Percentiles rank a stretch among this genome's conserved stretches.
Conservation (phyloP, 1,139 yeast genomes). For the Suhomyces bolitotheri region DNA sequence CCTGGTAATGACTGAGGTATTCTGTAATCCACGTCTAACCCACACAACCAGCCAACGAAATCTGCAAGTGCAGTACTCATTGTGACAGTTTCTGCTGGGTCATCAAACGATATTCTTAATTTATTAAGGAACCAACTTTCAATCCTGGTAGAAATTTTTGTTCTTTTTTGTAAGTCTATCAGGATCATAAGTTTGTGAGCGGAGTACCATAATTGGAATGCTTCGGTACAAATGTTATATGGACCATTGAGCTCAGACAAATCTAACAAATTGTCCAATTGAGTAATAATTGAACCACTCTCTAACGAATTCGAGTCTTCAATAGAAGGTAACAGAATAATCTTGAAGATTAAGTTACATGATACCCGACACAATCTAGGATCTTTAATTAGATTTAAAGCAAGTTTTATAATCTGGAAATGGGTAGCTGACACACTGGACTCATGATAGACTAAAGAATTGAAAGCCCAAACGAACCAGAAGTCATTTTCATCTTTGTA, state of each 20-base stretch:
- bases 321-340: slow-evolving; percentile 17
- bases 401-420: slow-evolving; percentile 34
- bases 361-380: slow-evolving; percentile 21
- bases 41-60: slow-evolving; percentile 48
- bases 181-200: slow-evolving; percentile 37
- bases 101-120: slow-evolving; percentile 25
- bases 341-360: slow-evolving; percentile 22
- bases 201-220: slow-evolving; percentile 56
- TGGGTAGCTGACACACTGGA: not conserved
- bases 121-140: slow-evolving; percentile 52
- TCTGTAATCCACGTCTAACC: slow-evolving; percentile 15
- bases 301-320: slow-evolving; percentile 18
- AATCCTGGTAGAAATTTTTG: slow-evolving; percentile 11
- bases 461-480: slow-evolving; percentile 3
- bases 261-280: slow-evolving; percentile 51
- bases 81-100: not conserved
- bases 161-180: slow-evolving; percentile 20
- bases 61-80: slow-evolving; percentile 26
- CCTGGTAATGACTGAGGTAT: slow-evolving; percentile 1
- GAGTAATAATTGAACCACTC: slow-evolving; percentile 44
- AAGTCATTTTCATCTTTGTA: not conserved
- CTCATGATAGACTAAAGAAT: not conserved
- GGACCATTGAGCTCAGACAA: slow-evolving; percentile 65
- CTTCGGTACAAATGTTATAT: slow-evolving; percentile 38
- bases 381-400: slow-evolving; percentile 49